phyloP scores from a whole-genome alignment of 345 rosid genomes.

The Passiflora organensis region DNA sequence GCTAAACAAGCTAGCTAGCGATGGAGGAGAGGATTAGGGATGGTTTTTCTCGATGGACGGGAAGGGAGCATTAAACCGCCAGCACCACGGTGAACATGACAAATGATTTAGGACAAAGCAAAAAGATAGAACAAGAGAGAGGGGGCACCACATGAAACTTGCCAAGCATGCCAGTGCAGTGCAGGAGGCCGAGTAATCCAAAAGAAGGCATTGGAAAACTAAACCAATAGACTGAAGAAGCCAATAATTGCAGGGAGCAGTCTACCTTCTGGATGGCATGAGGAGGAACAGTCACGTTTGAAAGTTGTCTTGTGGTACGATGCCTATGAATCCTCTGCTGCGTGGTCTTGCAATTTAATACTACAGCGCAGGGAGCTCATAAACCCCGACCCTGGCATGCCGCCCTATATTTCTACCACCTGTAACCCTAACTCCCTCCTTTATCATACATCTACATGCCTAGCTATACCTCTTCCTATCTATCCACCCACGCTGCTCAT shows the following conservation, averaged over 20 bases:
- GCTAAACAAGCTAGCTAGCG: too few relatives aligned
- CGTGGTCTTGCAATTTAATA: neutral
- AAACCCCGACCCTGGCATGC: constrained; percentile 18
- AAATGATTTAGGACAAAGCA: constrained; percentile 3
- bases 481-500: constrained; percentile 20
- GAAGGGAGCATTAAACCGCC: constrained; percentile 1
- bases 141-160: neutral
- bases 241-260: constrained; percentile 8
- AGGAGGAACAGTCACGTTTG: neutral
- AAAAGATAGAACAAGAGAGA: neutral
- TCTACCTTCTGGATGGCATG: neutral
- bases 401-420: constrained; percentile 31
- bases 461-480: constrained; percentile 6
- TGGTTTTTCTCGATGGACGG: constrained; percentile 7
- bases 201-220: constrained; percentile 3
- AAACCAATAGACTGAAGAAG: neutral
- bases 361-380: neutral
- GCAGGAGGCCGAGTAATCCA: neutral
- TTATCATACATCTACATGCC: neutral
- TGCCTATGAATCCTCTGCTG: neutral
- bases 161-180: neutral
- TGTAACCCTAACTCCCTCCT: constrained; percentile 29
- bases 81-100: constrained; percentile 5
- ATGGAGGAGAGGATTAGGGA: too few relatives aligned
- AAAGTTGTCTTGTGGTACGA: neutral